Evolutionary conservation across 2,329 filamentous ascomycete genomes (phyloP).

Genomic region (Cladophialophora chaetospira): DNA sequence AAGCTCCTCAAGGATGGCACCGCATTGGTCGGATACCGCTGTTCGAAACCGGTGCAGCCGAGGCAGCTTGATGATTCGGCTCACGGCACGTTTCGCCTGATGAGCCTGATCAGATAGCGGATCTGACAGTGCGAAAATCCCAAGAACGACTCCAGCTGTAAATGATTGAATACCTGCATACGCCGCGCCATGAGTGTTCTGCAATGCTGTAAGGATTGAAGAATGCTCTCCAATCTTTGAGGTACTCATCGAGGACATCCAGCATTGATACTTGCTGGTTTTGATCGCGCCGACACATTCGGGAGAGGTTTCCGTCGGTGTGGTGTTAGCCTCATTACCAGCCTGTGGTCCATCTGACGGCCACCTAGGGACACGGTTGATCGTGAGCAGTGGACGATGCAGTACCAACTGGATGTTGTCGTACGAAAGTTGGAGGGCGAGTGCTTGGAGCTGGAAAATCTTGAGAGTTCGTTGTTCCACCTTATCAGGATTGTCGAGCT

Average conservation of each 20-base stretch:
- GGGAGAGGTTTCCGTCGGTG: background rate
- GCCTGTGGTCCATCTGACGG: background rate
- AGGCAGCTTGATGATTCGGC: slow-evolving; percentile 26
- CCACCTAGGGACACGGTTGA: slow-evolving; percentile 21
- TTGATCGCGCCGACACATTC: slow-evolving; percentile 19
- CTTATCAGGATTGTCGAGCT: slow-evolving; percentile 1
- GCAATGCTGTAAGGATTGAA: slow-evolving; percentile 42
- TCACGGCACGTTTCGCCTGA: slow-evolving; percentile 46
- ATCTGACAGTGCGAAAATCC: slow-evolving; percentile 47
- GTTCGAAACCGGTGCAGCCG: slow-evolving; percentile 21
- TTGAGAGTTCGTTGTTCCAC: slow-evolving; percentile 6
- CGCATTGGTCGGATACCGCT: slow-evolving; percentile 25
- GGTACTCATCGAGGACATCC: slow-evolving; percentile 44
- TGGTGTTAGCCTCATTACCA: background rate
- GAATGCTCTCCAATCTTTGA: slow-evolving; percentile 37
- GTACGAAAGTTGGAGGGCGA: slow-evolving; percentile 47
- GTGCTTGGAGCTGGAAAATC: slow-evolving; percentile 39
- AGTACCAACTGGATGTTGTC: slow-evolving; percentile 49
- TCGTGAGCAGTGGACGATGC: slow-evolving; percentile 44
- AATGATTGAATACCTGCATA: slow-evolving; percentile 51
- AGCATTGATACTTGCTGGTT: slow-evolving; percentile 26
- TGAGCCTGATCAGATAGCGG: slow-evolving; percentile 48
- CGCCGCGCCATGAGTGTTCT: slow-evolving; percentile 46
- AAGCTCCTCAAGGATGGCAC: slow-evolving; percentile 24
- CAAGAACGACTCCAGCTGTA: slow-evolving; percentile 49